Base-by-base conservation (phyloP, 306 rosid species). In the Mimosa pudica region DNA sequence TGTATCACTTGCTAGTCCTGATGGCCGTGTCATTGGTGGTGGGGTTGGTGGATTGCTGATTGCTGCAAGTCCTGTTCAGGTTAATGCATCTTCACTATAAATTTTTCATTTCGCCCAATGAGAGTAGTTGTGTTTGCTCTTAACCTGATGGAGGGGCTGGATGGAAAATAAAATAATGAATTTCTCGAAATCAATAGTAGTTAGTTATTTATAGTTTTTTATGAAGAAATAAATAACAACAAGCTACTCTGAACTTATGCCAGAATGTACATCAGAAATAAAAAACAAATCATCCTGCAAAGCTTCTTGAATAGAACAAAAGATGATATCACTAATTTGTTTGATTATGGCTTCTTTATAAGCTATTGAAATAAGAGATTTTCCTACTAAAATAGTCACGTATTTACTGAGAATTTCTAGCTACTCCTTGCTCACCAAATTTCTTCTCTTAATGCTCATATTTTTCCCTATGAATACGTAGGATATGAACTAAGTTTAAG, bases 11-110 rank as follows among this genome's bases (percentile, higher is more conserved):
- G 98, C 98, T 14, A 93, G 97, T 84, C 93, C 97, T 49, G 98
- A 96, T 47, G 99, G 99, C 0, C 90, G 91, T 62, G 96, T 96
- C 76, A 75, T 96, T 5, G 98, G 99, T 10, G 99, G 99, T 10
- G 93, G 94, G 16, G 91, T 96, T 16, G 98, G 94, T 0, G 99
- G 98, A 70, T 76, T 87, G 74, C 98, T 96, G 46, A 81, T 93
- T 60, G 99, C 99, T 2, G 98, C 99, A 73, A 85, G 88, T 80
- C 92, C 89, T 7, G 96, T 93, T 83, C 98, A 96, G 99, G 99
- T 96, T 80, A 60, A 45, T 75, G 64, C 73, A 14, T 10, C 51
- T 73, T 67, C 45, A 24, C 65, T 41, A 30, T 74, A 42, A 36
- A 35, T 20, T 60, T 71, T 54, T 70, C 8, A 0, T 44, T 61